Evolutionary conservation across 129 eudicot genomes (phyloP).

Genomic region (Deinandra increscens): DNA sequence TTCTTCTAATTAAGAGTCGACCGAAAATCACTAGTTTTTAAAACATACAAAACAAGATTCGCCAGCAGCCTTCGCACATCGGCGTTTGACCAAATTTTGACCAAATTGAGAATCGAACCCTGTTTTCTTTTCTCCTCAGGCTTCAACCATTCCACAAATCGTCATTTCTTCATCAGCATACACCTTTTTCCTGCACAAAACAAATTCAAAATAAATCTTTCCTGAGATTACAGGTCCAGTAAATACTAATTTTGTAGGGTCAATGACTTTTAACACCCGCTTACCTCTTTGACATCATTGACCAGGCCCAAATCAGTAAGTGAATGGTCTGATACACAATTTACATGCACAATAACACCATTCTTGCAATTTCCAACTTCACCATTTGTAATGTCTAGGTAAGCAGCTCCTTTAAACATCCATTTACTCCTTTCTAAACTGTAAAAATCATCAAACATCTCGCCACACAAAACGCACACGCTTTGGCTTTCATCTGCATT

Average conservation of each 20-base stretch:
- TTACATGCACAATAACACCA: slow-evolving; percentile 59
- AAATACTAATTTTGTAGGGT: neutral
- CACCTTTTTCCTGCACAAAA: slow-evolving; percentile 39
- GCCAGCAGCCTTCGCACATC: slow-evolving; percentile 18
- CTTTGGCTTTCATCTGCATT: slow-evolving; percentile 82
- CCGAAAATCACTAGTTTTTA: slow-evolving; percentile 2
- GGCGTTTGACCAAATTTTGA: slow-evolving; percentile 24
- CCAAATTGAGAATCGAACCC: slow-evolving; percentile 31
- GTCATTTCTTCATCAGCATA: slow-evolving; percentile 24
- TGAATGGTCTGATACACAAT: slow-evolving; percentile 58
- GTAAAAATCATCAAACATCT: slow-evolving; percentile 76
- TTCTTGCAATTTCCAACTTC: slow-evolving; percentile 26
- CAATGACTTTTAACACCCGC: slow-evolving; percentile 4
- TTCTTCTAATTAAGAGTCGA: slow-evolving; percentile 22
- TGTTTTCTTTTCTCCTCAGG: slow-evolving; percentile 14
- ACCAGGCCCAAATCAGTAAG: slow-evolving; percentile 51
- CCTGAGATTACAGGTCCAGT: neutral
- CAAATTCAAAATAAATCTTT: neutral
- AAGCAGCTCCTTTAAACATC: slow-evolving; percentile 84
- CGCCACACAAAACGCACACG: slow-evolving; percentile 85
- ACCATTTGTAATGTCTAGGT: slow-evolving; percentile 34
- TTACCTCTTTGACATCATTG: slow-evolving; percentile 52
- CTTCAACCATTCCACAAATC: neutral
- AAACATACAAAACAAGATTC: slow-evolving; percentile 18
- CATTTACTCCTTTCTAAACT: slow-evolving; percentile 56